A percentile compares a stretch with the other conserved stretches of the same genome.
phyloP scores from a whole-genome alignment of 108 stramenopile species.

The Licmophora abbreviata region DNA sequence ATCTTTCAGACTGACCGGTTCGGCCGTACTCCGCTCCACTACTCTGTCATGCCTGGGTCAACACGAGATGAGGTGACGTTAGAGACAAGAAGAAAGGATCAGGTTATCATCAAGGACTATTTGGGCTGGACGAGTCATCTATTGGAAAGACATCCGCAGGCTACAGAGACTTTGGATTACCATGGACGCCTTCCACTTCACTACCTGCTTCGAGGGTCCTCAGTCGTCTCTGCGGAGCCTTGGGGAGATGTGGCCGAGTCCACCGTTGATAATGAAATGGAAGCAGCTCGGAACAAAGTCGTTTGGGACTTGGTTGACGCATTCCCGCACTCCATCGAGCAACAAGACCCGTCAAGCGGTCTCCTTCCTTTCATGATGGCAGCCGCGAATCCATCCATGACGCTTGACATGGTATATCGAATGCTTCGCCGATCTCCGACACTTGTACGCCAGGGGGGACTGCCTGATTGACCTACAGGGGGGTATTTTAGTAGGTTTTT shows the following conservation, averaged over 20 bases:
- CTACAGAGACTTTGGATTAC: conserved; percentile 3
- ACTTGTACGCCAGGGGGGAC: too few relatives aligned
- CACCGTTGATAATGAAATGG: background rate
- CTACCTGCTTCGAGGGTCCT: conserved; percentile 6
- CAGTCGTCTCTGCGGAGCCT: background rate
- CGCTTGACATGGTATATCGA: conserved; percentile 17
- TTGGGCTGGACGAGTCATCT: conserved; percentile 9
- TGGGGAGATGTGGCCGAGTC: background rate
- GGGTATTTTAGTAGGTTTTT: too few relatives aligned
- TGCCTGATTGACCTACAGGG: too few relatives aligned
- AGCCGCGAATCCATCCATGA: conserved; percentile 16
- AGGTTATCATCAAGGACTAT: conserved; percentile 3
- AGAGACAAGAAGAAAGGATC: background rate
- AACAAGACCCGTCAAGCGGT: conserved; percentile 32
- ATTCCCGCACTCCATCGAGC: conserved; percentile 18
- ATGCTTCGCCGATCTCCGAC: conserved; percentile 18
- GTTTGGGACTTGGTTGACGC: conserved; percentile 9
- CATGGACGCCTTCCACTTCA: conserved; percentile 24
- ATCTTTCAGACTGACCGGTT: conserved; percentile 8
- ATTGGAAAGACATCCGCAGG: conserved; percentile 9
- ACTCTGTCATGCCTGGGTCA: conserved; percentile 10
- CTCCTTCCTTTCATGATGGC: conserved; percentile 67
- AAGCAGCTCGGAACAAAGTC: background rate
- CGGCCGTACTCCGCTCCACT: conserved; percentile 30
- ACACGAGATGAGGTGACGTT: background rate